A percentile compares a stretch with the other conserved stretches of the same genome.
Conservation (phyloP, 495 filamentous ascomycete species). For the Tuber borchii region DNA sequence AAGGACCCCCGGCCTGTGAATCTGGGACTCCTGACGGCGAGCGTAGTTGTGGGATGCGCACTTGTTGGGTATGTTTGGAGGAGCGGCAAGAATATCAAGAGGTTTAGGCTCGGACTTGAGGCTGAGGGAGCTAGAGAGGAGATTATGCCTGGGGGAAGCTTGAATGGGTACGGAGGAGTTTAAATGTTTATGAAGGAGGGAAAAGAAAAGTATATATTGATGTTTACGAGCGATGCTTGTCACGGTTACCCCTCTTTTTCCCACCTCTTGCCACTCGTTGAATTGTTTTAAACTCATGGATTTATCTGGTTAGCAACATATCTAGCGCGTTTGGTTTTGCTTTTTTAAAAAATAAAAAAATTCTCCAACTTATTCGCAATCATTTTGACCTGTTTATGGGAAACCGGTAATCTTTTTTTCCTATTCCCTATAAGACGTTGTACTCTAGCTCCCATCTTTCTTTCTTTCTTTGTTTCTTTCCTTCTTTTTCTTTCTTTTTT, state of each 20-base stretch:
- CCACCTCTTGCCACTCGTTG: neutral
- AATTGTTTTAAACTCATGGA: neutral
- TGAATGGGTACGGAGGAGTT: constrained; percentile 33
- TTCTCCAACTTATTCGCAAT: neutral
- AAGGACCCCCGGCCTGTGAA: constrained; percentile 77
- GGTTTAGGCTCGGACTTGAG: constrained; percentile 43
- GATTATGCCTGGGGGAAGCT: constrained; percentile 41
- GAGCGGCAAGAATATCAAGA: constrained; percentile 43
- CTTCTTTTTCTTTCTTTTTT: no score
- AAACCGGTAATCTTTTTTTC: neutral
- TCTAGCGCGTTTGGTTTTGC: neutral
- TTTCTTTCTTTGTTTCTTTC: neutral
- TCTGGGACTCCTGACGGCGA: constrained; percentile 55
- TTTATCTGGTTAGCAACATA: neutral
- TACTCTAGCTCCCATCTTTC: no score
- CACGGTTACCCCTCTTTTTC: neutral
- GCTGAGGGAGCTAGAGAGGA: constrained; percentile 41
- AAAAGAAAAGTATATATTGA: constrained; percentile 2
- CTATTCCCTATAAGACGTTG: neutral
- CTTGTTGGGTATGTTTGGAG: constrained; percentile 58
- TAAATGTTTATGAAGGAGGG: constrained; percentile 6
- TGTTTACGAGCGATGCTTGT: neutral
- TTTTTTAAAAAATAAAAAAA: neutral
- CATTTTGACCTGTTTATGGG: neutral
- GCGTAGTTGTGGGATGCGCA: constrained; percentile 53